Conservation (phyloP, 2,329 filamentous ascomycete genomes). For the Chaetomium sp. region DNA sequence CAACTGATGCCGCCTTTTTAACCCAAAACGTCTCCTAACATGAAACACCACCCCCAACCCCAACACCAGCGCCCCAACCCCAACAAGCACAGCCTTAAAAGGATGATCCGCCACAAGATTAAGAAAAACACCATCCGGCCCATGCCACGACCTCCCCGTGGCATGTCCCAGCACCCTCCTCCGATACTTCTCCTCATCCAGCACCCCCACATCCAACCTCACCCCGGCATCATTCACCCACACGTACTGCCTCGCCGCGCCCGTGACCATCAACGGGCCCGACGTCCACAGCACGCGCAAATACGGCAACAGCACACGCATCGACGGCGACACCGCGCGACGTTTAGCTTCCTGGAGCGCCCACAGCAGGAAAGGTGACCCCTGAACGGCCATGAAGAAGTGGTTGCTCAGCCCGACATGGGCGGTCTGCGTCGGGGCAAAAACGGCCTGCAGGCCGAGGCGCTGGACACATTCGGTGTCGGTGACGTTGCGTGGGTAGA, state of each 20-base stretch:
- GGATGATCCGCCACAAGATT: not conserved
- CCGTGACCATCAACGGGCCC: not conserved
- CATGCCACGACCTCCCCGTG: not conserved
- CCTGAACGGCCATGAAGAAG: not conserved
- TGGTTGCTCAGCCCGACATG: not conserved
- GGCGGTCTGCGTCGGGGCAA: not conserved
- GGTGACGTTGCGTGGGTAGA: not conserved
- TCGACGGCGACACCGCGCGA: not conserved
- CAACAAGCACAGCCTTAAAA: not conserved
- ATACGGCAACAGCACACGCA: not conserved
- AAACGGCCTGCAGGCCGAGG: not conserved
- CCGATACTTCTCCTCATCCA: not conserved
- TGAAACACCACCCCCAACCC: too few species aligned
- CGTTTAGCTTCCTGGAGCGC: not conserved
- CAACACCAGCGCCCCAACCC: too few species aligned
- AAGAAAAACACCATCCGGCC: not conserved
- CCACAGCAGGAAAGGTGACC: not conserved
- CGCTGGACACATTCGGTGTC: not conserved
- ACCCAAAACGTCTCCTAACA: too few species aligned
- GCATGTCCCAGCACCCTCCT: not conserved
- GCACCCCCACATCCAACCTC: not conserved
- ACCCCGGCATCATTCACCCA: not conserved
- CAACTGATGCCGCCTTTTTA: too few species aligned
- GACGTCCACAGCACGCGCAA: not conserved
- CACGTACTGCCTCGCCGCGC: not conserved